phyloP scores from a whole-genome alignment of 805 yeast species.

The Lachancea lanzarotensis region DNA sequence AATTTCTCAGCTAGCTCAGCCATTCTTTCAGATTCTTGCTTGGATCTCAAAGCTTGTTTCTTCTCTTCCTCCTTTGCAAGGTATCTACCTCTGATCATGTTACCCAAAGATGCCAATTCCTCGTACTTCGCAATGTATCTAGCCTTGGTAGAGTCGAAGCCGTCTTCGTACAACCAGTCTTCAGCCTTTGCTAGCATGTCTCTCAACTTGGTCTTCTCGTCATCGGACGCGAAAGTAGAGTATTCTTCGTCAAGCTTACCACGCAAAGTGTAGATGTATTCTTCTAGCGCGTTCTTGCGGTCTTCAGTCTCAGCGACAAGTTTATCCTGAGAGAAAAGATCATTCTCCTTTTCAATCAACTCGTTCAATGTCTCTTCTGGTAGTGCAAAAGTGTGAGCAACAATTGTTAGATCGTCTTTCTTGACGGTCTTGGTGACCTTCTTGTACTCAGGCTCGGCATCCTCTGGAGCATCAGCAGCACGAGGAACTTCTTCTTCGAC shows the following conservation, averaged over 20 bases:
- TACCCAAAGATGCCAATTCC: conserved; percentile 91
- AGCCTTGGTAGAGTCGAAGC: conserved; percentile 93
- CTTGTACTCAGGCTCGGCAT: conserved; percentile 75
- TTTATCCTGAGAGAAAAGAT: conserved; percentile 84
- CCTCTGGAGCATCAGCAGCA: conserved; percentile 44
- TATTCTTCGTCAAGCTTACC: conserved; percentile 93
- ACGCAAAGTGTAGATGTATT: conserved; percentile 95
- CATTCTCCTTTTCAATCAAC: conserved; percentile 74
- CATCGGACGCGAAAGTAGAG: conserved; percentile 79
- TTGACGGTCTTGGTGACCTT: conserved; percentile 91
- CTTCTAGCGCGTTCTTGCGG: conserved; percentile 96
- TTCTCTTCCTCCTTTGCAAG: conserved; percentile 91
- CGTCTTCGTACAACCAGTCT: conserved; percentile 98
- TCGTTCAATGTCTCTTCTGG: conserved; percentile 48
- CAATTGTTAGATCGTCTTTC: conserved; percentile 69
- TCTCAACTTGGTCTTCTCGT: conserved; percentile 75
- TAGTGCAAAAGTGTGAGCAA: conserved; percentile 56
- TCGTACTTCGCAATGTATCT: conserved; percentile 96
- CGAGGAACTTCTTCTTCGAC: conserved; percentile 81
- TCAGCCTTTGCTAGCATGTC: conserved; percentile 78
- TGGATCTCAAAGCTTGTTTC: conserved; percentile 79
- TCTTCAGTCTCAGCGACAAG: conserved; percentile 98
- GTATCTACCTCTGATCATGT: conserved; percentile 92
- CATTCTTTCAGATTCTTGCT: conserved; percentile 81
- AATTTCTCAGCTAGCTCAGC: conserved; percentile 77